These are phyloP conservation scores for Arachnopeziza araneosa DNA, from an alignment of 2,329 filamentous ascomycete genomes.

Conservation along the genomic window DNA sequence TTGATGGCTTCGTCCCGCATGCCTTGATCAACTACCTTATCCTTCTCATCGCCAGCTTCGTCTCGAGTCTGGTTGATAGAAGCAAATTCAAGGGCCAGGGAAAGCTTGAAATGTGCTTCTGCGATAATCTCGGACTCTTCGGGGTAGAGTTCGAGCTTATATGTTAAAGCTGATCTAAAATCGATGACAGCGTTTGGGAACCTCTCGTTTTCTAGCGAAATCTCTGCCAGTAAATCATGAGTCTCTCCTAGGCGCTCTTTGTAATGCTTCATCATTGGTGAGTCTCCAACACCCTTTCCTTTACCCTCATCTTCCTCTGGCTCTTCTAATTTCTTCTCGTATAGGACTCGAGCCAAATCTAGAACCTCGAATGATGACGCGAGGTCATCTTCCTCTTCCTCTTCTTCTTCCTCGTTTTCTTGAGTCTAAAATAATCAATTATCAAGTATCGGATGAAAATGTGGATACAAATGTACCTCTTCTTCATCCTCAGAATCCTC, in stretches of 20 bases:
- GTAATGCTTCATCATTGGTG: slow-evolving; percentile 49
- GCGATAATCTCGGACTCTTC: slow-evolving; percentile 80
- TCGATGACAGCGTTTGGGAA: slow-evolving; percentile 86
- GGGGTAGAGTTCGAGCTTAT: slow-evolving; percentile 74
- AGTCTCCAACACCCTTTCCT: slow-evolving; percentile 39
- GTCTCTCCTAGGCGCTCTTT: slow-evolving; percentile 89
- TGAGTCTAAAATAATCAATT: slow-evolving; percentile 34
- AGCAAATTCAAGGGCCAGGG: slow-evolving; percentile 88
- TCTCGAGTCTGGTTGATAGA: slow-evolving; percentile 63
- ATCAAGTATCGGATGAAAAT: slow-evolving; percentile 36
- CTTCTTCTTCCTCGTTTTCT: slow-evolving; percentile 41
- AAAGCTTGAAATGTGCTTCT: slow-evolving; percentile 95
- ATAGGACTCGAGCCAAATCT: slow-evolving; percentile 67
- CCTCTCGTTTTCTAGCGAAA: slow-evolving; percentile 91
- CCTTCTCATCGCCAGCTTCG: slow-evolving; percentile 31
- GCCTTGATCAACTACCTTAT: slow-evolving; percentile 52
- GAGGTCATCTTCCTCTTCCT: slow-evolving; percentile 66
- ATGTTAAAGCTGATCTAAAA: slow-evolving; percentile 67
- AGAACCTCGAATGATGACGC: slow-evolving; percentile 80
- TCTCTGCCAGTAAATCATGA: slow-evolving; percentile 89
- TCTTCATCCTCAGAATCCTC: slow-evolving; percentile 72
- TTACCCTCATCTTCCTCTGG: slow-evolving; percentile 40
- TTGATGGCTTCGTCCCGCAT: slow-evolving; percentile 65
- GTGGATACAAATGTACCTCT: slow-evolving; percentile 41
- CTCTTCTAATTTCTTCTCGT: slow-evolving; percentile 49